These are phyloP conservation scores for Boletus sp. DNA, from an alignment of 768 basidiomycete genomes.

Conservation along the genomic window DNA sequence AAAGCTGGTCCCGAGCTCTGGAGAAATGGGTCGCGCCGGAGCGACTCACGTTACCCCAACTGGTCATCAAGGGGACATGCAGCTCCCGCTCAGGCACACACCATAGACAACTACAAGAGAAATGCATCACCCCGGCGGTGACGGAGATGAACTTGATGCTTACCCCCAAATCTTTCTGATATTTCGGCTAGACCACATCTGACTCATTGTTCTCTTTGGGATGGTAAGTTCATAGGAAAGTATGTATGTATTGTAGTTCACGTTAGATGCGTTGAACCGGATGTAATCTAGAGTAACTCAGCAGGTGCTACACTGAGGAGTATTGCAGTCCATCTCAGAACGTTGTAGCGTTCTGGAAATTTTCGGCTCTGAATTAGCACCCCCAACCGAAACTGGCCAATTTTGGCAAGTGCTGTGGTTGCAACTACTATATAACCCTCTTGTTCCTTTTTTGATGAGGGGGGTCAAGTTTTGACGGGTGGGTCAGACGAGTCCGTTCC, in stretches of 20 bases:
- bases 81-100: slow-evolving; percentile 27
- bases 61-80: slow-evolving; percentile 20
- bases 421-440: too few species aligned
- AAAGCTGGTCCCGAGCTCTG: slow-evolving; percentile 26
- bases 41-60: slow-evolving; percentile 19
- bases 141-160: slow-evolving; percentile 18
- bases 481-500: too few species aligned
- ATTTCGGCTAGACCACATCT: slow-evolving; percentile 13
- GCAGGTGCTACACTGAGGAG: too few species aligned
- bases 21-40: slow-evolving; percentile 19
- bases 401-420: too few species aligned
- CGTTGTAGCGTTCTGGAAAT: too few species aligned
- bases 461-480: too few species aligned
- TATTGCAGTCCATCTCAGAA: too few species aligned
- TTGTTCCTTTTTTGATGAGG: too few species aligned
- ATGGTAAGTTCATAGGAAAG: slow-evolving; percentile 5
- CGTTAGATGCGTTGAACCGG: slow-evolving; percentile 2
- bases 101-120: slow-evolving; percentile 36
- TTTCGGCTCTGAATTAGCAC: background rate
- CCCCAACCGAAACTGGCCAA: background rate
- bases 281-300: slow-evolving; percentile 14
- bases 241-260: slow-evolving; percentile 18
- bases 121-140: slow-evolving; percentile 46
- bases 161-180: background rate
- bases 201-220: background rate